phyloP scores from a whole-genome alignment of 1,284 basidiomycete genomes.

The Microbotryum lychnidis-dioicae region DNA sequence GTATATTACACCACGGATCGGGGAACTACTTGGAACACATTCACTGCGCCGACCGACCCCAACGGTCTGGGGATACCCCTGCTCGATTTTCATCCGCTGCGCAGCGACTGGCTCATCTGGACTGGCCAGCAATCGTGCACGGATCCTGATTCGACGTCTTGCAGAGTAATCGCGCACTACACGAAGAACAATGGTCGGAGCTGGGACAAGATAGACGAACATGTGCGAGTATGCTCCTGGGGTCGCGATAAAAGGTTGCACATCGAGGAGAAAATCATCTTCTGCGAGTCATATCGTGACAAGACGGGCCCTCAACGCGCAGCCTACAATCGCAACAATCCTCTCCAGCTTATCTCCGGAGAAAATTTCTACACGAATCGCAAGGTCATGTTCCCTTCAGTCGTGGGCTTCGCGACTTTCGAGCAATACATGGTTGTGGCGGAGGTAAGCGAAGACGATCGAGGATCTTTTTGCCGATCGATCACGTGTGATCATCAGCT shows the following conservation, averaged over 20 bases:
- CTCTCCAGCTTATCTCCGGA: slow-evolving; percentile 72
- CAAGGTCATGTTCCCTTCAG: slow-evolving; percentile 69
- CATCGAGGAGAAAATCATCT: slow-evolving; percentile 74
- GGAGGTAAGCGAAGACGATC: slow-evolving; percentile 51
- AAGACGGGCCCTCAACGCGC: slow-evolving; percentile 71
- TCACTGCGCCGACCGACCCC: slow-evolving; percentile 57
- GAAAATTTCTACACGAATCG: slow-evolving; percentile 63
- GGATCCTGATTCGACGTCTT: slow-evolving; percentile 43
- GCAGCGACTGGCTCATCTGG: slow-evolving; percentile 82
- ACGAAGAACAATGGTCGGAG: slow-evolving; percentile 64
- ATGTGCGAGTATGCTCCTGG: slow-evolving; percentile 89
- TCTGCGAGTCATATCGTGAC: slow-evolving; percentile 80
- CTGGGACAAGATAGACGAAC: slow-evolving; percentile 73
- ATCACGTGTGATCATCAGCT: slow-evolving; percentile 7
- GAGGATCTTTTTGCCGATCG: background rate
- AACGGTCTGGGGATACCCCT: slow-evolving; percentile 70
- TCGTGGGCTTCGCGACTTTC: slow-evolving; percentile 94
- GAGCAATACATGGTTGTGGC: slow-evolving; percentile 92
- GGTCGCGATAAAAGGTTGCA: slow-evolving; percentile 67
- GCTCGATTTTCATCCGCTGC: slow-evolving; percentile 75
- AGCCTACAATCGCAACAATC: slow-evolving; percentile 53
- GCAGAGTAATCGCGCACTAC: slow-evolving; percentile 66
- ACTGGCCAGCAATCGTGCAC: slow-evolving; percentile 65
- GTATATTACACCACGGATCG: slow-evolving; percentile 73
- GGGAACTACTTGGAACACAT: slow-evolving; percentile 62